Base-by-base conservation (phyloP, 192 early-diverging fungal genomes). In the Geosiphon pyriformis region DNA sequence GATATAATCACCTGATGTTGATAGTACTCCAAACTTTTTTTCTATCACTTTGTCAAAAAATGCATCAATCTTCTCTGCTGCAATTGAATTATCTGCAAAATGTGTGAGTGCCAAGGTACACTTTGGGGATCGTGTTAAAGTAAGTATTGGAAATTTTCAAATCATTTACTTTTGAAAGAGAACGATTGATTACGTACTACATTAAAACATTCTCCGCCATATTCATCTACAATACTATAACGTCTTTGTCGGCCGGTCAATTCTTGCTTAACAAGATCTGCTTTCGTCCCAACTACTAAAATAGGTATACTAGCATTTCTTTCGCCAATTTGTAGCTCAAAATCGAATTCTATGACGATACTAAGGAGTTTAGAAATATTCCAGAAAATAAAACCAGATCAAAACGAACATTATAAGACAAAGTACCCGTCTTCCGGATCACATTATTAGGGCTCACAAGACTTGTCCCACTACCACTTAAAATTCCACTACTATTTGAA, bases 221-320 rank as follows among this genome's bases (percentile, higher is more conserved):
- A 65, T 65, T 65, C 63, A 1, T 65, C 63, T 3, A 65, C 33
- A 54, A 65, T 65, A 34, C 63, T 65, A 34, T 65, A 65, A 53
- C 63, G 49, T 53, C 63, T 32, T 22, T 65, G 63, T 11, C 63
- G 51, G 18, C 63, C 63, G 6, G 63, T 65, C 25, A 65, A 37
- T n/a, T 65, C 63, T 54, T 65, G 63, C 35, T 65, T 65, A 3
- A 65, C 63, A 26, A 65, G 52, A 4, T 65, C 63, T 2, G 63
- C 63, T 35, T 65, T 65, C 22, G 63, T 65, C 8, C 63, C 63
- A 65, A 55, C 63, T 11, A 65, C 63, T 54, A 65, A 22, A 26
- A 65, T 53, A 4, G 63, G 49, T 35, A 65, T 31, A 54, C 22
- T 51, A 20, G 31, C 2, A 34, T 22, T 23, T 37, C 49, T 20